These are phyloP conservation scores for Grigorovia humatica DNA, from an alignment of 805 yeast genomes.

Conservation along the genomic window DNA sequence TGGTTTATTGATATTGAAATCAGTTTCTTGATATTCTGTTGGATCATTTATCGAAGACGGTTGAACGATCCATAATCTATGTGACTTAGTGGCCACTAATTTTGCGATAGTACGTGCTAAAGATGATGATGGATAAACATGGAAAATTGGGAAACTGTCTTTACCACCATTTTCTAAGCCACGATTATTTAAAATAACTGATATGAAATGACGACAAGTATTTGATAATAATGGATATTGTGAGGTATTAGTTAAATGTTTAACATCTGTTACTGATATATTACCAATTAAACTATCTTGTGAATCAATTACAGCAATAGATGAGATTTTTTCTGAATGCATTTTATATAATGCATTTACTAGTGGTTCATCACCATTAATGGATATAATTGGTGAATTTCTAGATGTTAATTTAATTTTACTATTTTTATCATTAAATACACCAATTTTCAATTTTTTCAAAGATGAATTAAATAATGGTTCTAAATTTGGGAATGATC, in stretches of 20 bases:
- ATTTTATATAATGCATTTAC: slow-evolving; percentile 77
- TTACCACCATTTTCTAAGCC: slow-evolving; percentile 79
- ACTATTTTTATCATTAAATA: slow-evolving; percentile 25
- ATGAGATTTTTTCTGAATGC: slow-evolving; percentile 74
- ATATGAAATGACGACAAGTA: slow-evolving; percentile 76
- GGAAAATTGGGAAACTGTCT: slow-evolving; percentile 93
- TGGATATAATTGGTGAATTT: slow-evolving; percentile 52
- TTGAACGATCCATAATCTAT: slow-evolving; percentile 75
- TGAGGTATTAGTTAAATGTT: slow-evolving; percentile 72
- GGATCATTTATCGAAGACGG: slow-evolving; percentile 13
- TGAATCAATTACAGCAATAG: slow-evolving; percentile 83
- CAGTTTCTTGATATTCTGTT: slow-evolving; percentile 1
- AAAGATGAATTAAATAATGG: slow-evolving; percentile 57
- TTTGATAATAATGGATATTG: slow-evolving; percentile 71
- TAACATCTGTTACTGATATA: slow-evolving; percentile 87
- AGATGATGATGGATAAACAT: slow-evolving; percentile 68
- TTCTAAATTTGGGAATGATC: slow-evolving; percentile 74
- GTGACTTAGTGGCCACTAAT: slow-evolving; percentile 91
- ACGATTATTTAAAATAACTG: slow-evolving; percentile 75
- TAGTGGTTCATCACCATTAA: slow-evolving; percentile 74
- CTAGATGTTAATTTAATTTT: slow-evolving; percentile 24
- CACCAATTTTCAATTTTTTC: slow-evolving; percentile 65
- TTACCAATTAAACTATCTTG: slow-evolving; percentile 71
- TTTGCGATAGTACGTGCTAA: slow-evolving; percentile 86
- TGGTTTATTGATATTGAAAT: slow-evolving; percentile 9